Conservation (phyloP, 2,329 filamentous ascomycete genomes). For the Cephalotrichum gorgonifer region DNA sequence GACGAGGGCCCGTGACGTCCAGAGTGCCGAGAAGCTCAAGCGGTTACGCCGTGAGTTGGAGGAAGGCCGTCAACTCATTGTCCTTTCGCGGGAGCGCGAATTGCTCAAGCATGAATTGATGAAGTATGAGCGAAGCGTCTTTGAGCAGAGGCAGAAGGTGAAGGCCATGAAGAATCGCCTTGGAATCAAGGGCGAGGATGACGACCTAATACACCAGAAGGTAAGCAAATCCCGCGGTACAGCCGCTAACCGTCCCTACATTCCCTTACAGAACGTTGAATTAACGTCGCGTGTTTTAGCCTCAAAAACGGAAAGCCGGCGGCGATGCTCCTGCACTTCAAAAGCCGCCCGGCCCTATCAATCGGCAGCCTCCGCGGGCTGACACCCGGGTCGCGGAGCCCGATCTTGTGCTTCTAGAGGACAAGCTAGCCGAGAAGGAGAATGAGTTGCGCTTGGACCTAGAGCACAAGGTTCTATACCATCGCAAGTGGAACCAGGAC, state of each 20-base stretch:
- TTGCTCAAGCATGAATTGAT: slow-evolving; percentile 68
- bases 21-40: slow-evolving; percentile 90
- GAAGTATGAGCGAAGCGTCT: slow-evolving; percentile 64
- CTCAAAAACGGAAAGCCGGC: slow-evolving; percentile 59
- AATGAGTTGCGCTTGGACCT: slow-evolving; percentile 74
- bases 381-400: slow-evolving; percentile 65
- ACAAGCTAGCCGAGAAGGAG: slow-evolving; percentile 71
- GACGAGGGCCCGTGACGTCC: slow-evolving; percentile 85
- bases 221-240: slow-evolving; percentile 35
- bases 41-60: slow-evolving; percentile 85
- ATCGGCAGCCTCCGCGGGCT: slow-evolving; percentile 59
- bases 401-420: slow-evolving; percentile 67
- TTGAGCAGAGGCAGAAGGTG: slow-evolving; percentile 70
- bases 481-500: slow-evolving; percentile 83
- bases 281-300: slow-evolving; percentile 26
- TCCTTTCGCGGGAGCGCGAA: slow-evolving; percentile 71
- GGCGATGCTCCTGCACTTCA: slow-evolving; percentile 50
- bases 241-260: slow-evolving; percentile 13
- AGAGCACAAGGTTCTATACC: slow-evolving; percentile 77
- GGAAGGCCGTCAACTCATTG: slow-evolving; percentile 71
- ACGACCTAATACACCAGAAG: slow-evolving; percentile 91
- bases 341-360: slow-evolving; percentile 50
- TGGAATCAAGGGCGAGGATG: slow-evolving; percentile 84
- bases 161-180: slow-evolving; percentile 84
- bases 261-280: slow-evolving; percentile 20